Evolutionary conservation across 75 land plant genomes (phyloP), one percentile per base, ranked within the genome.

Genomic region (Pinus albicaulis): DNA sequence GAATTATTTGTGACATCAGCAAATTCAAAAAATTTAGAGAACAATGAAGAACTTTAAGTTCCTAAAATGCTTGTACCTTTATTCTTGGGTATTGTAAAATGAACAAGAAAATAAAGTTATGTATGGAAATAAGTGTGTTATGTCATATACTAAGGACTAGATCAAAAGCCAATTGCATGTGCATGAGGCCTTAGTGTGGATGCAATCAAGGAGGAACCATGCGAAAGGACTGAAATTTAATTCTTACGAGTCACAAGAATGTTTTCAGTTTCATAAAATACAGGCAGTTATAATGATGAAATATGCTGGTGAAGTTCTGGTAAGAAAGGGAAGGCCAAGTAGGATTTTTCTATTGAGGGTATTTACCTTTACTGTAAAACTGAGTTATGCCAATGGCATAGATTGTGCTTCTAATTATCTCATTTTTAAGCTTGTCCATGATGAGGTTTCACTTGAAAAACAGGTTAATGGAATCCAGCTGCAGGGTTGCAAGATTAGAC

Each of bases 401-500:
- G 22, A 8, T 38, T 17, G 38, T 20, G 44, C 22, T 36, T 38
- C 41, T 66, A 1, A 12, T 31, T 63, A 15, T 66, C 38, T 66
- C 11, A 19, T 20, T 66, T 34, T 38, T 66, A 15, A 66, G 12
- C 44, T 66, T 66, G 38, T 38, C 20, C 36, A 3, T 53, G 58
- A 53, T 59, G 14, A 59, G 28, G 57, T 41, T 59, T 61, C 36
- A 57, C 15, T 70, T 69, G 55, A 34, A 58, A 48, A 55, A 17
- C 79, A 90, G 89, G 74, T 82, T 36, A 88, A 90, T 64, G 77
- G 76, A 28, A 85, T 76, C 4, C 76, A 86, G 59, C 73, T 90
- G 14, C 86, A 83, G 13, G 88, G 84, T n/a, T 90, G 86, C 69
- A 61, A 74, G n/a, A 86, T 90, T 77, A 81, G 79, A 56, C 75